Base-by-base conservation (phyloP, 352 stramenopile genomes). In the Globisporangium radiosum region DNA sequence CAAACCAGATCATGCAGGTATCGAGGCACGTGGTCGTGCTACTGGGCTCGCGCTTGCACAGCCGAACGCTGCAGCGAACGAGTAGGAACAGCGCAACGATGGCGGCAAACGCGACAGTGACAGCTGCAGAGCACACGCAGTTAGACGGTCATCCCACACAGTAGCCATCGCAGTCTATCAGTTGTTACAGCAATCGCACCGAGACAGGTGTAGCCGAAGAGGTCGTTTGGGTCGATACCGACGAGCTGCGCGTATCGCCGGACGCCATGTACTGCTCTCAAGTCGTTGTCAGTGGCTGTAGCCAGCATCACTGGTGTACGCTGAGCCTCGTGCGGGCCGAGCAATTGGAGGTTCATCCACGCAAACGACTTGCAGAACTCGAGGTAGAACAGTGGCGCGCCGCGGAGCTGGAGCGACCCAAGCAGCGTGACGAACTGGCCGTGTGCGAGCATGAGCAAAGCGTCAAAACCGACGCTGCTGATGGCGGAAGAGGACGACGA, bases 311-410 rank as follows among this genome's bases (percentile, higher is more conserved):
- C 11, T 8, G 7, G 40, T 13, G 11, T 44, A 8, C 40, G 40
- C 11, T 14, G 40, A 8, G 40, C 3, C 9, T 51, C 52, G 25
- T 17, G 40, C 8, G 59, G 59, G 19, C 54, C 59, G 45, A 85
- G 76, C 38, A 78, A 64, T 17, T 81, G 73, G 15, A 85, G 47
- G 54, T 85, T 85, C 47, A 66, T 79, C 76, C 76, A 85, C n/a
- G 69, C 65, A 53, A 85, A 71, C 45, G 76, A 72, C 15, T 60
- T 62, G 47, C 64, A 73, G 48, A 85, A 81, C 54, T 85, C 57
- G 33, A 71, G 47, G 51, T 77, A 82, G 56, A 82, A 83, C 0
- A 66, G 19, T 7, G 76, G 76, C 19, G 58, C 55, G 25, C 76
- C 76, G n/a, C 75, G 38, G 15, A 79, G 60, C 45, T 76, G 71